Base-by-base conservation (phyloP, 2,329 filamentous ascomycete species). In the Aotearoamyces nothofagi region DNA sequence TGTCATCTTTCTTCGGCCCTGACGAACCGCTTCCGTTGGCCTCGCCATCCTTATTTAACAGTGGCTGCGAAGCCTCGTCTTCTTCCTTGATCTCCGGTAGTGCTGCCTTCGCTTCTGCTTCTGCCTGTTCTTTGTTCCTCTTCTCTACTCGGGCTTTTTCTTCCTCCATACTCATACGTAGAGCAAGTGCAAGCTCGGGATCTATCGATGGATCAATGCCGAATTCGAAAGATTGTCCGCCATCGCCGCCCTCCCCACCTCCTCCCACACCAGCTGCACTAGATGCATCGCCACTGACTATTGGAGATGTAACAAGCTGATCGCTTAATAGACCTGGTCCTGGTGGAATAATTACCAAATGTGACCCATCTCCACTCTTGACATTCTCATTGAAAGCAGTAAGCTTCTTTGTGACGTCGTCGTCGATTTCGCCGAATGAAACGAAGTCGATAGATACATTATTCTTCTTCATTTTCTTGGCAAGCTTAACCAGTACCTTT, bases 401-500 rank as follows among this genome's bases (percentile, higher is more conserved):
- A 30, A 98, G 72, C 61, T 96, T 96, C 58, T 90, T 87, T 31
- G 79, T 80, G 38, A 78, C 83, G 41, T 92, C 82, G 43, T 86
- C 81, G 41, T 90, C 82, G 30, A 93, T 68, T 45, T 98, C 87
- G 42, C 90, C 90, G 46, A 98, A 98, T 26, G 87, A 73, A 36
- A 98, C 70, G 48, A 98, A 87, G 55, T 98, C 90, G 49, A 98
- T 81, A 36, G 77, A 81, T 35, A 93, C 81, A 49, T 81, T 87
- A 55, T 78, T 79, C 69, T 98, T 98, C 73, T 96, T 96, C 84
- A 96, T 92, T 61, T 90, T 92, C 63, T 90, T 92, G 24, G 90
- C 86, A 16, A 98, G 68, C 50, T 82, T 81, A 37, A 86, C 69
- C 28, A 98, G 71, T 30, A 78, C 73, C 60, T 90, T 90, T 55